These are phyloP conservation scores for Breviolum minutum DNA, from an alignment of 73 alveolate genomes.

Conservation along the genomic window DNA sequence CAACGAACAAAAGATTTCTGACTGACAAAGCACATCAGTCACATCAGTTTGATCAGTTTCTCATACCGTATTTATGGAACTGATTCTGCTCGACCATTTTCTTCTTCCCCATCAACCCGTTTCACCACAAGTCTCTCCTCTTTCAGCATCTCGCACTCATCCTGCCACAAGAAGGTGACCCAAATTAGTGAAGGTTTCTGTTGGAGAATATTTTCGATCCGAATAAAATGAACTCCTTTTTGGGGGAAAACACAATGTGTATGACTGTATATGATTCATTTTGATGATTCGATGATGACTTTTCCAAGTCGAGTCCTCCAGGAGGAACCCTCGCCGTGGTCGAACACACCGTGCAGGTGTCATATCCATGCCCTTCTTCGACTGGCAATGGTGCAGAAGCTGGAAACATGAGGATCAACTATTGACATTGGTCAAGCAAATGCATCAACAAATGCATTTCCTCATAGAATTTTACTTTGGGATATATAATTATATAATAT, in stretches of 20 bases:
- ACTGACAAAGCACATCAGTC: neutral
- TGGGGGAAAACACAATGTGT: no score
- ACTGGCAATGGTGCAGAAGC: neutral
- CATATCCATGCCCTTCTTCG: constrained; percentile 18
- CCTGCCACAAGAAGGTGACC: neutral
- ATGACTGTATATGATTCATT: neutral
- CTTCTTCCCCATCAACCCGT: neutral
- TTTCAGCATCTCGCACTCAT: neutral
- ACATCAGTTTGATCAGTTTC: neutral
- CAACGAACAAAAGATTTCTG: no score
- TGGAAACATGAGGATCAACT: neutral
- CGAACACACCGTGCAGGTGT: constrained; percentile 27
- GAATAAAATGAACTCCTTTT: neutral
- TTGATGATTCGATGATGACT: neutral
- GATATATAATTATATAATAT: no score
- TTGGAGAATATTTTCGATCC: no score
- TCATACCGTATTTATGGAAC: neutral
- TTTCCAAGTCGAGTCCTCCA: neutral
- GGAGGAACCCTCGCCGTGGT: neutral
- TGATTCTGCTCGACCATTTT: neutral
- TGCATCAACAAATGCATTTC: neutral
- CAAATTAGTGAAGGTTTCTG: neutral
- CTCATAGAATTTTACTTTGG: neutral
- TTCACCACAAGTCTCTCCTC: neutral
- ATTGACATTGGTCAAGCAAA: neutral